Conservation (phyloP, 148 eudicot species). For the Chenopodium suecicum region DNA sequence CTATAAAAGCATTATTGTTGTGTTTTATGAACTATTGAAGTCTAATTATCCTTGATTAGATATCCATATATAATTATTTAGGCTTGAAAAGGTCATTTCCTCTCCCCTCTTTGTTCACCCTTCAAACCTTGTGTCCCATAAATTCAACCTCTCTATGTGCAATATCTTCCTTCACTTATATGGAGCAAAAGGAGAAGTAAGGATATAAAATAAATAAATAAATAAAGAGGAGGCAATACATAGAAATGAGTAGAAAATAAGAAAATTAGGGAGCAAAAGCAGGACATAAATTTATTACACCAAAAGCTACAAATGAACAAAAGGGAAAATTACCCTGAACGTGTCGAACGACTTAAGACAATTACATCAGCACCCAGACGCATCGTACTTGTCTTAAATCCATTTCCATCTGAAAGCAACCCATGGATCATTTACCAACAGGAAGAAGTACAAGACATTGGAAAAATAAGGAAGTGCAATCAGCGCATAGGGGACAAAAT, state of each 20-base stretch:
- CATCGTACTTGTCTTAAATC: constrained; percentile 99
- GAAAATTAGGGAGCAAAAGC: background rate
- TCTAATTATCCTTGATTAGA: background rate
- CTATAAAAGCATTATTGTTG: background rate
- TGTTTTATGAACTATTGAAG: background rate
- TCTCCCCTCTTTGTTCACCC: background rate
- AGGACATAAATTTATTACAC: background rate
- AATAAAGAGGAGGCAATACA: background rate
- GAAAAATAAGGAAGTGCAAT: background rate
- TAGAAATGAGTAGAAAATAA: background rate
- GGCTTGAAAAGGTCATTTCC: background rate
- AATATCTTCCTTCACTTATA: background rate
- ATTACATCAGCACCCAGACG: constrained; percentile 95
- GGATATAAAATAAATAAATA: background rate
- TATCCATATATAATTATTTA: too few species aligned
- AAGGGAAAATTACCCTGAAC: constrained; percentile 53
- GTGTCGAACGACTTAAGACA: constrained; percentile 77
- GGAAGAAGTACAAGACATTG: background rate
- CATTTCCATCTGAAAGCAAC: constrained; percentile 79
- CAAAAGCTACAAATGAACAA: background rate
- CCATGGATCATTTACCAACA: constrained; percentile 14
- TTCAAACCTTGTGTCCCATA: background rate
- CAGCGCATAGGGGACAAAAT: background rate
- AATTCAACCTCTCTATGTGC: background rate
- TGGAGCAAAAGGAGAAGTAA: background rate